phyloP scores from a whole-genome alignment of 2,329 filamentous ascomycete species.

The Aspergillus sp. region DNA sequence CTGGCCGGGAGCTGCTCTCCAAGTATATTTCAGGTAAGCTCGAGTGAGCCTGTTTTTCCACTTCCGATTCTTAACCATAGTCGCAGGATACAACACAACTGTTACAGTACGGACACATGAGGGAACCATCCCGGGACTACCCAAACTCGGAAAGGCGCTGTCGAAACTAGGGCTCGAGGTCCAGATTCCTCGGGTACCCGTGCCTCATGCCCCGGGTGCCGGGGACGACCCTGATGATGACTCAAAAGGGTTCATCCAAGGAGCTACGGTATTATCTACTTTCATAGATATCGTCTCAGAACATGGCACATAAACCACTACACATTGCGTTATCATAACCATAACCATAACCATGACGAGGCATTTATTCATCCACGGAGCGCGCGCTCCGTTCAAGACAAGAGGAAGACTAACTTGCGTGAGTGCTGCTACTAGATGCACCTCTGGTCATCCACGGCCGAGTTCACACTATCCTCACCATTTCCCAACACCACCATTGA shows the following conservation, averaged over 20 bases:
- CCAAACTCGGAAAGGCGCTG: slow-evolving; percentile 70
- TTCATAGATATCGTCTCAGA: slow-evolving; percentile 22
- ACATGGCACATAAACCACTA: slow-evolving; percentile 11
- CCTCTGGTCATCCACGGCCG: slow-evolving; percentile 79
- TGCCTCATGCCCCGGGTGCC: slow-evolving; percentile 53
- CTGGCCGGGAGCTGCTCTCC: slow-evolving; percentile 74
- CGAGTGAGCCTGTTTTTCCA: no score
- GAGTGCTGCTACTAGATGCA: slow-evolving; percentile 58
- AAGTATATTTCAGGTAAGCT: slow-evolving; percentile 76
- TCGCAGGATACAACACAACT: slow-evolving; percentile 72
- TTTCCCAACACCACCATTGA: slow-evolving; percentile 71
- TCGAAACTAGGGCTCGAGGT: slow-evolving; percentile 71
- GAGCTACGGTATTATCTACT: slow-evolving; percentile 62
- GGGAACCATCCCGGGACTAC: slow-evolving; percentile 71
- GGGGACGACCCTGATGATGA: slow-evolving; percentile 46
- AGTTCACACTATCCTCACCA: slow-evolving; percentile 80
- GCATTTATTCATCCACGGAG: slow-evolving; percentile 28
- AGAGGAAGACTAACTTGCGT: slow-evolving; percentile 16
- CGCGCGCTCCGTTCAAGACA: neutral
- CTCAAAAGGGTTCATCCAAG: slow-evolving; percentile 72
- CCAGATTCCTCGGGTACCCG: slow-evolving; percentile 66
- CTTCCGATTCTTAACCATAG: slow-evolving; percentile 11
- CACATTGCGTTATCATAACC: no score
- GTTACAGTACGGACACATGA: slow-evolving; percentile 72
- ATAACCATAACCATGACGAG: slow-evolving; percentile 9